Evolutionary conservation across 257 asterid species (phyloP).

Genomic region (Schizonepeta tenuifolia): DNA sequence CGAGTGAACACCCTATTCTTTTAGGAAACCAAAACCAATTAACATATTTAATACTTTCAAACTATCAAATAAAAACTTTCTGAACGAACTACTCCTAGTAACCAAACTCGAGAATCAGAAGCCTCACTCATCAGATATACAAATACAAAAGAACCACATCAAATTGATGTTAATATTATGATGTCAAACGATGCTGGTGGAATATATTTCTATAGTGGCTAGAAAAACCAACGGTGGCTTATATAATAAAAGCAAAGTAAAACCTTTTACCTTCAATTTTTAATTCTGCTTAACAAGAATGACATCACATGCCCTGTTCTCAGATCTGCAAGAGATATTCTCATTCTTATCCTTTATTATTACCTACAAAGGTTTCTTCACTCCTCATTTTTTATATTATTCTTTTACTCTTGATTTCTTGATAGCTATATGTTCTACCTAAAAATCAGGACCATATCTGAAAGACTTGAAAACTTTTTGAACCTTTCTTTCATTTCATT

Average conservation of each 20-base stretch:
- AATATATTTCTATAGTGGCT: background rate
- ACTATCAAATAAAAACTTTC: too few species aligned
- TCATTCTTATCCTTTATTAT: background rate
- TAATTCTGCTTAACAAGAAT: slow-evolving; percentile 4
- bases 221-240: background rate
- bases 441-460: background rate
- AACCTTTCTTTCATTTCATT: background rate
- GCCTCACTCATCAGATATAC: background rate
- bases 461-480: slow-evolving; percentile 18
- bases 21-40: too few species aligned
- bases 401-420: background rate
- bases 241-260: background rate
- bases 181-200: background rate
- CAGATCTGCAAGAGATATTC: background rate
- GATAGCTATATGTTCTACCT: background rate
- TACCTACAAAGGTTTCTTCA: background rate
- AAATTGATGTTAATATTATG: background rate
- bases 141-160: too few species aligned
- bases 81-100: too few species aligned
- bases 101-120: background rate
- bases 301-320: background rate
- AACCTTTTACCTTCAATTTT: background rate
- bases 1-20: too few species aligned
- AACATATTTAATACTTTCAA: too few species aligned
- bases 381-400: background rate